phyloP scores from a whole-genome alignment of 2,329 filamentous ascomycete genomes.

The Venturia carpophila region DNA sequence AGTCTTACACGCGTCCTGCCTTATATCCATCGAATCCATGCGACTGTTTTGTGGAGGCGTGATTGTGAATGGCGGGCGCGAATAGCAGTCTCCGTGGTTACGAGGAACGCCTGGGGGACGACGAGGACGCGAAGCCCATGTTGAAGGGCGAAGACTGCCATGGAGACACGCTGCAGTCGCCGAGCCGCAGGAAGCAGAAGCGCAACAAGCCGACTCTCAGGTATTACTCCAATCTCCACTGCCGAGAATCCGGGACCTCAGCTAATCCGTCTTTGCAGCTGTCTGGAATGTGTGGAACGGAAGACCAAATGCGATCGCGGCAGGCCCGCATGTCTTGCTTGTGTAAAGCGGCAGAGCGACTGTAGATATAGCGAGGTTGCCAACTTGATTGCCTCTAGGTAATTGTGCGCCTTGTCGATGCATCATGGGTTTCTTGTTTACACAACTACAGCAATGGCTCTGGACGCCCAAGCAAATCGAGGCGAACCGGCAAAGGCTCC shows the following conservation, averaged over 20 bases:
- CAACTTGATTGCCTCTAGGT: conserved; percentile 61
- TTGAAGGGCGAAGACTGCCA: not conserved
- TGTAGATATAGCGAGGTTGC: conserved; percentile 71
- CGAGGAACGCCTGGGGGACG: not conserved
- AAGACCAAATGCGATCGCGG: conserved; percentile 60
- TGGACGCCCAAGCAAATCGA: conserved; percentile 3
- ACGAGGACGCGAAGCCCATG: not conserved
- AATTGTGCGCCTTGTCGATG: conserved; percentile 29
- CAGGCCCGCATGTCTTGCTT: conserved; percentile 49
- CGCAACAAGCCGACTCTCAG: conserved; percentile 76
- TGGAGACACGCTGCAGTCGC: not conserved
- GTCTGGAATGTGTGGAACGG: not conserved
- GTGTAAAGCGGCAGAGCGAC: conserved; percentile 67
- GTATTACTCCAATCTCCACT: conserved; percentile 44
- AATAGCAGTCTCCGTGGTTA: not conserved
- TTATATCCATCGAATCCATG: conserved; percentile 13
- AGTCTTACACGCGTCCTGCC: not conserved
- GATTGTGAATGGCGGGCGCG: conserved; percentile 10
- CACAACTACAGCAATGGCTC: not conserved
- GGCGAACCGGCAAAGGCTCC: not conserved
- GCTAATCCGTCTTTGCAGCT: not conserved
- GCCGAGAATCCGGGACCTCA: not conserved
- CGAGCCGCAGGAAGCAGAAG: conserved; percentile 64
- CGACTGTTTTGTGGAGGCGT: conserved; percentile 8
- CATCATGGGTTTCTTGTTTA: not conserved